phyloP scores from a whole-genome alignment of 2,329 filamentous ascomycete genomes.

The Fusarium redolens region DNA sequence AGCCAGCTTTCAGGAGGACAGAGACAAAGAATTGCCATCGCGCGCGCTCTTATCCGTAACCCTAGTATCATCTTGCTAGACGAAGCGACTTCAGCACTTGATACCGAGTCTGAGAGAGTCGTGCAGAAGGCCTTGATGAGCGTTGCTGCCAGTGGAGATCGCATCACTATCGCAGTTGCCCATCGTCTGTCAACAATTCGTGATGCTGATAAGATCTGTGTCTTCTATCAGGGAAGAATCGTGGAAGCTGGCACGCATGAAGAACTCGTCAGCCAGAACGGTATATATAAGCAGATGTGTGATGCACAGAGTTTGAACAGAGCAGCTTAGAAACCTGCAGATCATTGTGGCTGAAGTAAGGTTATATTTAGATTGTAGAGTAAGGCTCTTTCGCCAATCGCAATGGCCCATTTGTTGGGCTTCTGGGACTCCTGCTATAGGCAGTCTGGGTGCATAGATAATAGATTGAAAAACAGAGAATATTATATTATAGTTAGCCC shows the following conservation, averaged over 20 bases:
- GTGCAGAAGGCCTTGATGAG: conserved; percentile 83
- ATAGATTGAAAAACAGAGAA: too few relatives aligned
- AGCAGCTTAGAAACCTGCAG: too few relatives aligned
- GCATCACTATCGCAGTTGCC: conserved; percentile 69
- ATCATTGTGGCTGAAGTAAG: too few relatives aligned
- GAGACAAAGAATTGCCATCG: conserved; percentile 74
- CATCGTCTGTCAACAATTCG: conserved; percentile 94
- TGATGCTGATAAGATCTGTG: conserved; percentile 70
- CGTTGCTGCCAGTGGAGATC: conserved; percentile 75
- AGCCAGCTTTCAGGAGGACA: conserved; percentile 68
- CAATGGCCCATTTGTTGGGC: too few relatives aligned
- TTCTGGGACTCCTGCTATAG: too few relatives aligned
- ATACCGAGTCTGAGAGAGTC: conserved; percentile 40
- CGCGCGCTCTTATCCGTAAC: conserved; percentile 64
- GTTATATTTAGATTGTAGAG: too few relatives aligned
- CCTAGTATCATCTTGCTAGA: conserved; percentile 37
- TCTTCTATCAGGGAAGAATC: conserved; percentile 67
- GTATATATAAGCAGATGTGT: conserved; percentile 63
- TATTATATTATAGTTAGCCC: too few relatives aligned
- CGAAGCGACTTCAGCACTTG: conserved; percentile 42
- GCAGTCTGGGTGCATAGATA: too few relatives aligned
- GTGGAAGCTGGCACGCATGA: conserved; percentile 68
- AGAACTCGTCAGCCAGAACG: conserved; percentile 60
- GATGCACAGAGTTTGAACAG: conserved; percentile 51
- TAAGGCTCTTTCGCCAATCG: too few relatives aligned